Base-by-base conservation (phyloP, 2,329 filamentous ascomycete genomes). In the Fusarium sp. region DNA sequence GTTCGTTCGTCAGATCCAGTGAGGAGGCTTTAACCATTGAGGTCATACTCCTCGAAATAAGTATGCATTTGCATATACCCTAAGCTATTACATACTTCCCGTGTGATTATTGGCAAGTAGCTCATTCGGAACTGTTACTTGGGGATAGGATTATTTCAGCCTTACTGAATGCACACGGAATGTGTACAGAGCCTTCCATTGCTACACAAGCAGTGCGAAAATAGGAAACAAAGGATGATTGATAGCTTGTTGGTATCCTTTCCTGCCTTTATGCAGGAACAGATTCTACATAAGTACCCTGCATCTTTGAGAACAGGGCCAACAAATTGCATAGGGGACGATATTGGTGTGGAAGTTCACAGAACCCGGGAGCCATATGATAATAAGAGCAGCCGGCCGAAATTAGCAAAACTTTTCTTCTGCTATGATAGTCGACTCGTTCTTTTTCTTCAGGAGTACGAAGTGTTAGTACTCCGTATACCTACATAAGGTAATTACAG, bases 201-300 rank as follows among this genome's bases (percentile, higher is more conserved):
- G 35, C 8, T n/a, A 11, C 17, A 10, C 7, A 37, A 13, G 56
- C 46, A 65, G 46, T 23, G 22, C 20, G 20, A 30, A 25, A 43
- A 25, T 25, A 17, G 27, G n/a, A 35, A 41, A 51, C 52, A 54
- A 39, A 47, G 33, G 39, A 32, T 37, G 49, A 46, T 46, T 37
- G 45, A 46, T 46, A 23, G 23, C 23, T 23, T 23, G 23, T 7
- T 23, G 7, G 23, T 23, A 23, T 23, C 23, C 23, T 23, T 23
- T 23, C 23, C 23, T 23, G 23, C 58, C 48, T 43, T 67, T 49
- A 66, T 66, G 62, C 54, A 65, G 62, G 61, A 65, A 65, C 62
- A 49, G 41, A 45, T 62, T 49, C 49, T 63, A 43, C 49, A 62
- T 4, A 22, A 5, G 22, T 22, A 37, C 17, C 35, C n/a, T 10